A percentile compares a stretch with the other conserved stretches of the same genome.
Evolutionary conservation across 2,329 filamentous ascomycete species (phyloP).

Genomic region (Phialophora chinensis): DNA sequence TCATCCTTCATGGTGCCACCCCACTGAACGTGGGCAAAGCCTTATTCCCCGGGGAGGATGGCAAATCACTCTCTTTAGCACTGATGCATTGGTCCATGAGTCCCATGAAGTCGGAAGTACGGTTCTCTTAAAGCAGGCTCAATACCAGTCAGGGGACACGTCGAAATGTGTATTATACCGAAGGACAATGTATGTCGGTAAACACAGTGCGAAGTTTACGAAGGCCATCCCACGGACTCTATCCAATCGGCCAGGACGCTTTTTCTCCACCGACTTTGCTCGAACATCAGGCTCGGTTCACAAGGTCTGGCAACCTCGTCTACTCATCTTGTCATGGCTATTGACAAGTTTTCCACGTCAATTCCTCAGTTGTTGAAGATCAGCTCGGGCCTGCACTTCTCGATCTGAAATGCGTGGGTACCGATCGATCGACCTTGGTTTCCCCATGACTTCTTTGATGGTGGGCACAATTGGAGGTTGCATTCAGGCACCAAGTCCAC

Average conservation of each 20-base stretch:
- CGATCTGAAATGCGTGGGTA: neutral
- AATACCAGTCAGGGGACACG: neutral
- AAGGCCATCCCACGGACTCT: conserved; percentile 2
- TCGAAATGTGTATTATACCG: neutral
- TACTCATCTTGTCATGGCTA: neutral
- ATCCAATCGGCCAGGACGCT: neutral
- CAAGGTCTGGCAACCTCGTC: neutral
- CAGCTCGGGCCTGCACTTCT: neutral
- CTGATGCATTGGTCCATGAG: neutral
- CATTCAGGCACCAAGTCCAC: neutral
- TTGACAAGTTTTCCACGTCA: neutral
- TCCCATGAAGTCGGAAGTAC: neutral
- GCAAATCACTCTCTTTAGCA: conserved; percentile 1
- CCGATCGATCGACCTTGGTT: neutral
- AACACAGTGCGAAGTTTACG: neutral
- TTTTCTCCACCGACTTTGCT: neutral
- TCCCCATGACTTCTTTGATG: neutral
- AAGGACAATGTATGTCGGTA: neutral
- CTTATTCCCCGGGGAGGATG: conserved; percentile 4
- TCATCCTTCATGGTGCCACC: conserved; percentile 2
- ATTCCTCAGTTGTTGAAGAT: neutral
- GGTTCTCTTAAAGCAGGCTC: neutral
- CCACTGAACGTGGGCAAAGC: conserved; percentile 9
- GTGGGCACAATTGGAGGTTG: neutral
- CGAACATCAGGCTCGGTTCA: neutral